Evolutionary conservation across 306 rosid species (phyloP).

Genomic region (Betula pendula): DNA sequence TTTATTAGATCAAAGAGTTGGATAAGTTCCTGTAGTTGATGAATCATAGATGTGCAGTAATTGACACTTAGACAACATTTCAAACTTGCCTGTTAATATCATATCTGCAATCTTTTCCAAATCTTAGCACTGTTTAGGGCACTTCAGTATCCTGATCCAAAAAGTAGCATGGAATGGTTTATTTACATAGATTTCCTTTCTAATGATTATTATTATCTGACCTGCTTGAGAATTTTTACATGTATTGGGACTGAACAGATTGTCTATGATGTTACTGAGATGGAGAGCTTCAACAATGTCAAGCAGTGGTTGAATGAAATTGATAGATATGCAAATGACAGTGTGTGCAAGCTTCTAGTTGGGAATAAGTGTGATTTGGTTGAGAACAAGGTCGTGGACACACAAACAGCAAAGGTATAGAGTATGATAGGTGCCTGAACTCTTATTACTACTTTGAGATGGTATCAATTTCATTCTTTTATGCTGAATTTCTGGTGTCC

Average conservation of each 20-base stretch:
- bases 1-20: neutral
- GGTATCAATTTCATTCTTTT: neutral
- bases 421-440: conserved; percentile 2
- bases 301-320: conserved; percentile 97
- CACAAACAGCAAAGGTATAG: conserved; percentile 78
- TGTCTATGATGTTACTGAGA: conserved; percentile 94
- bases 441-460: neutral
- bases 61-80: neutral
- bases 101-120: neutral
- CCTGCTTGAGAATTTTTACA: conserved; percentile 9
- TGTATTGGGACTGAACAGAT: conserved; percentile 60
- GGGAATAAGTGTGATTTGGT: conserved; percentile 90
- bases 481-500: neutral
- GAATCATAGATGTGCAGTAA: neutral
- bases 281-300: conserved; percentile 96
- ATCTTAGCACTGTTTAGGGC: neutral
- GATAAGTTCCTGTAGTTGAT: neutral
- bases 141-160: neutral
- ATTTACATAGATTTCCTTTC: neutral
- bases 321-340: conserved; percentile 90
- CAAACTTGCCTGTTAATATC: neutral
- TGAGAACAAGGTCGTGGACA: conserved; percentile 87
- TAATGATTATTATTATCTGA: neutral
- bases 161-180: neutral
- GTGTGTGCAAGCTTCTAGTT: conserved; percentile 91